Evolutionary conservation across 2,329 filamentous ascomycete genomes (phyloP), one percentile per base, ranked within the genome.

Genomic region (Zelopaecilomyces penicillatus): DNA sequence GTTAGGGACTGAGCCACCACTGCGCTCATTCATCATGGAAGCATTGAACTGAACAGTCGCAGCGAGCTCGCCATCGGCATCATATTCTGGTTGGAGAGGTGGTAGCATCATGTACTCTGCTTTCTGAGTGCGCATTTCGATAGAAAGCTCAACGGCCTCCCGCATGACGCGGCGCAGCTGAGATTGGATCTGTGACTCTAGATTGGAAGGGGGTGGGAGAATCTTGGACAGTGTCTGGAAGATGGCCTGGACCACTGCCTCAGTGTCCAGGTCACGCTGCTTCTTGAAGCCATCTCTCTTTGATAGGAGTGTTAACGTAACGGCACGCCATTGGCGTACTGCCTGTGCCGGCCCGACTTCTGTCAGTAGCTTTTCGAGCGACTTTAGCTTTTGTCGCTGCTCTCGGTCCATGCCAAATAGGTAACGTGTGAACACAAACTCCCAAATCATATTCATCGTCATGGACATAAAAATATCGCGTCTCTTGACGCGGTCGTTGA

Each of bases 41-140:
- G 91, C 85, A 59, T 95, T 95, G 78, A 98, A 98, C 48, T 81
- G 76, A 7, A 97, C 87, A 45, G 90, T 91, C 44, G 87, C 85
- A 11, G 83, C 76, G 6, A 98, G 78, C 58, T 97, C 91, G 55
- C 93, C 93, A 51, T 93, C 88, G 55, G 82, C 84, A 65, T 97
- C 90, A 65, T 95, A 97, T 64, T 96, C 89, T 26, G 93, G 93
- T 64, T 93, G 87, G 45, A 95, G 74, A 4, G 93, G 93, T 29
- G 93, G 91, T 12, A 97, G 81, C 91, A 98, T 98, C 71, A 95
- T 93, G 70, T 95, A 98, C 69, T 97, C 93, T 33, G 93, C 89
- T 48, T 88, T 82, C 64, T 98, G 93, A 11, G 85, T 94, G 61
- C 93, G 89, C 93, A 98, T 98, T 69, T 96, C 90, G 53, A 98